Evolutionary conservation across 768 basidiomycete genomes (phyloP).

Genomic region (Gyrodon lividus): DNA sequence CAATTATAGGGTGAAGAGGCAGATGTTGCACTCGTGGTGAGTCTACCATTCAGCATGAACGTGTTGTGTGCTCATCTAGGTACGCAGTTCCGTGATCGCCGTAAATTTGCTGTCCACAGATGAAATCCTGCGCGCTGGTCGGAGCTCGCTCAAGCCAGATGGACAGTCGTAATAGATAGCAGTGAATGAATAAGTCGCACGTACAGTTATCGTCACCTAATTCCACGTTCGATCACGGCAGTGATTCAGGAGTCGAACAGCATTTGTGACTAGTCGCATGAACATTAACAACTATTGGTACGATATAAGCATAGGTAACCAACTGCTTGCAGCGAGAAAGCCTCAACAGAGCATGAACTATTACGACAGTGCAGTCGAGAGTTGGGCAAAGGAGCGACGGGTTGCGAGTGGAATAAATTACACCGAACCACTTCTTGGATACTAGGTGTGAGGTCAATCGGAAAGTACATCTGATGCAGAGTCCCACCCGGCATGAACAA

Average conservation of each 20-base stretch:
- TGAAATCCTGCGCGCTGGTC: constrained; percentile 89
- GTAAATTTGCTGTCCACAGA: constrained; percentile 94
- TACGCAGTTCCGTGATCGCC: constrained; percentile 81
- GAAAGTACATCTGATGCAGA: constrained; percentile 44
- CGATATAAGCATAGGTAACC: constrained; percentile 16
- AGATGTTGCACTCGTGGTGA: constrained; percentile 97
- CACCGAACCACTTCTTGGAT: constrained; percentile 6
- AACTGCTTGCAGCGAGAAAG: constrained; percentile 7
- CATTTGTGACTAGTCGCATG: constrained; percentile 22
- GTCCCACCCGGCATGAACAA: constrained; percentile 60
- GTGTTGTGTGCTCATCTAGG: constrained; percentile 26
- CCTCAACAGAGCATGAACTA: constrained; percentile 28
- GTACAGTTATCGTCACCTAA: constrained; percentile 22
- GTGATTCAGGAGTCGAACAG: constrained; percentile 12
- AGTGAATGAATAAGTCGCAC: constrained; percentile 3
- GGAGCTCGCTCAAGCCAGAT: constrained; percentile 83
- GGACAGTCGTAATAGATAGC: constrained; percentile 49
- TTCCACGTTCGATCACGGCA: constrained; percentile 8
- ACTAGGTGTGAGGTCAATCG: constrained; percentile 25
- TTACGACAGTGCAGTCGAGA: constrained; percentile 15
- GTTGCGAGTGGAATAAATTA: constrained; percentile 28
- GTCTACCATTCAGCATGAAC: constrained; percentile 29
- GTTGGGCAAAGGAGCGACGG: constrained; percentile 19
- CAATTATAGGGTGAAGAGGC: constrained; percentile 97
- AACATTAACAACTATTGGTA: constrained; percentile 31